A percentile compares a stretch with the other conserved stretches of the same genome.
phyloP scores from a whole-genome alignment of 1,284 basidiomycete species.

The Microbotryum scabiosae region DNA sequence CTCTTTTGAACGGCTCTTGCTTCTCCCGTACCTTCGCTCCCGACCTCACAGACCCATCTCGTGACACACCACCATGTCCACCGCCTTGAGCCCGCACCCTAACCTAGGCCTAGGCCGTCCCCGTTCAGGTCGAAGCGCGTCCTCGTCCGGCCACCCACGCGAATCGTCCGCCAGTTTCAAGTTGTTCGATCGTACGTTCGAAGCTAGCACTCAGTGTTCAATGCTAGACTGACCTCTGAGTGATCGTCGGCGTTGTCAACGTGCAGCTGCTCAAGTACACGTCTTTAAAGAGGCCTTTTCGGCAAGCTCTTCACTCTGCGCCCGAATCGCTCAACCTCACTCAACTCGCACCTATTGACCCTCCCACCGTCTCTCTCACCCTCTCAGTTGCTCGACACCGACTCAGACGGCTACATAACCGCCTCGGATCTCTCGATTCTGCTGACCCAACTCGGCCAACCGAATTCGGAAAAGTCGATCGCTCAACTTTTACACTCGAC shows the following conservation, averaged over 20 bases:
- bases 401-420: conserved; percentile 39
- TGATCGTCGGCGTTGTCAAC: too few relatives aligned
- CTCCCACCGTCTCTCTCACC: background rate
- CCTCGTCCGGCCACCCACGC: background rate
- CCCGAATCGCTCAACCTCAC: background rate
- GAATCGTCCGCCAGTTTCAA: background rate
- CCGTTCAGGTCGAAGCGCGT: too few relatives aligned
- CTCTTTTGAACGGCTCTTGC: background rate
- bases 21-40: background rate
- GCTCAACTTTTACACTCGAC: too few relatives aligned
- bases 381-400: conserved; percentile 38
- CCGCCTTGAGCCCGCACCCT: too few relatives aligned
- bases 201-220: too few relatives aligned
- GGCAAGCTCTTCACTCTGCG: conserved; percentile 11
- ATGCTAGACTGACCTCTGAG: too few relatives aligned
- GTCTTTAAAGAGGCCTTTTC: conserved; percentile 43
- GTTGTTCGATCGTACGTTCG: too few relatives aligned
- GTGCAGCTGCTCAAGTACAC: conserved; percentile 35
- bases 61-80: too few relatives aligned
- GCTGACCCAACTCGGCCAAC: background rate
- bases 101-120: too few relatives aligned
- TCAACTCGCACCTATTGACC: background rate
- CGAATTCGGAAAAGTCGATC: too few relatives aligned
- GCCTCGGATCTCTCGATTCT: conserved; percentile 2
- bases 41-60: too few relatives aligned